A percentile compares a stretch with the other conserved stretches of the same genome.
phyloP scores from a whole-genome alignment of 2,329 filamentous ascomycete species.

The Zasmidium cellare region DNA sequence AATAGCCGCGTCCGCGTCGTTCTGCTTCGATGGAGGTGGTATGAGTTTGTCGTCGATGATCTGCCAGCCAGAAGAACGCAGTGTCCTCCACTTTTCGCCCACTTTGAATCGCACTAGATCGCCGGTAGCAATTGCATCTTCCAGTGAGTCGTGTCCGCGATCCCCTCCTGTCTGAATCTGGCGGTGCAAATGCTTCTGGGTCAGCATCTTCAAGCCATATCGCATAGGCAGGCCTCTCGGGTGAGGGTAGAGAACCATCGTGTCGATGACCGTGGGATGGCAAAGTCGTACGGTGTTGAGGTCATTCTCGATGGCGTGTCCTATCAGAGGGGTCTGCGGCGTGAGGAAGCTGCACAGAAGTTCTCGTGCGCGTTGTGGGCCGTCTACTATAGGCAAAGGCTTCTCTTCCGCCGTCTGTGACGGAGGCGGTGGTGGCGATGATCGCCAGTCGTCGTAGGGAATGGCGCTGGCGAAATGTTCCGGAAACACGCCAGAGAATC shows the following conservation, averaged over 20 bases:
- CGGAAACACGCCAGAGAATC: constrained; percentile 82
- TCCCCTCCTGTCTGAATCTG: constrained; percentile 73
- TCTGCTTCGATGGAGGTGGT: constrained; percentile 12
- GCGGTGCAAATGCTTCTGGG: constrained; percentile 66
- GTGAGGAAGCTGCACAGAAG: constrained; percentile 75
- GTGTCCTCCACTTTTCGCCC: constrained; percentile 65
- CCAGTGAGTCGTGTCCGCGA: constrained; percentile 82
- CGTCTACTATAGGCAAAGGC: constrained; percentile 69
- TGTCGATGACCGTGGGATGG: constrained; percentile 83
- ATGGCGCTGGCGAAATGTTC: constrained; percentile 72
- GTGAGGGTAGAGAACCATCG: constrained; percentile 80
- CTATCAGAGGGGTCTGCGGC: constrained; percentile 79
- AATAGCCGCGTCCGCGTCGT: background rate
- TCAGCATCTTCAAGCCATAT: constrained; percentile 73
- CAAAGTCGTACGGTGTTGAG: constrained; percentile 82
- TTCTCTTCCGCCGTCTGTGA: constrained; percentile 15
- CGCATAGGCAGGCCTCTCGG: constrained; percentile 73
- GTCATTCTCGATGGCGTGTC: constrained; percentile 94
- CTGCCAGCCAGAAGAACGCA: constrained; percentile 69
- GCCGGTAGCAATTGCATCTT: constrained; percentile 86
- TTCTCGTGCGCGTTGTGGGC: constrained; percentile 70
- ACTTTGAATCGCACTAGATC: constrained; percentile 77
- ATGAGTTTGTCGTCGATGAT: constrained; percentile 51
- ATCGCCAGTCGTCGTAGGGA: constrained; percentile 46
- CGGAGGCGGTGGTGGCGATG: constrained; percentile 13